Evolutionary conservation across 129 eudicot genomes (phyloP), one percentile per base, ranked within the genome.

Genomic region (Pulicaria dysenterica): DNA sequence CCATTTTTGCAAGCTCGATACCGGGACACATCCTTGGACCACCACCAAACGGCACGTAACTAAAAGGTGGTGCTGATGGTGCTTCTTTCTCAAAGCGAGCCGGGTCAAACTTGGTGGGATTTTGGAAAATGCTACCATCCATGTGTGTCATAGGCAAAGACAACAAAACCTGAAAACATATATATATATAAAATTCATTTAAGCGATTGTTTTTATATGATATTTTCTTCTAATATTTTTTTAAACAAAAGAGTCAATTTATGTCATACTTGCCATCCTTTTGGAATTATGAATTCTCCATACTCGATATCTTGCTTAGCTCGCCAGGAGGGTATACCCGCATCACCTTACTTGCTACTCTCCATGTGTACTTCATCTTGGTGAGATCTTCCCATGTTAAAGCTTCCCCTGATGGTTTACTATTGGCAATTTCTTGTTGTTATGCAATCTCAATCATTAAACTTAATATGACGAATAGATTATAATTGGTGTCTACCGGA

Each of bases 1-100:
- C 88, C 78, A 88, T 88, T 74, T 69, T 80, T 17, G 95, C 91
- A 75, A 88, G 83, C 79, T 88, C 91, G 11, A 80, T 78, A 40
- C 91, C 91, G 5, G 88, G 91, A 62, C 95, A 88, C 16, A 88
- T 83, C 67, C 89, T 78, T 31, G 80, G 75, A 56, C 95, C 89
- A 7, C 74, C 91, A 79, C 95, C 87, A 70, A 89, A 89, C 8
- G 91, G 76, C 42, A 89, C 39, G 16, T 50, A 85, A 75, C 82
- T 68, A 60, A 79, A 89, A n/a, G 95, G 86, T n/a, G 80, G 67
- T 13, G 90, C 87, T 12, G 73, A 8, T 12, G 77, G 38, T n/a
- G 85, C 38, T 39, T 65, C 76, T 47, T 85, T 83, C 69, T 75
- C 86, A 62, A 81, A 88, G 17, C 87, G 73, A 3, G 78, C 12